These are phyloP conservation scores for Coix lacrymajobi DNA, from an alignment of 176 grass and related monocot genomes.

Conservation along the genomic window DNA sequence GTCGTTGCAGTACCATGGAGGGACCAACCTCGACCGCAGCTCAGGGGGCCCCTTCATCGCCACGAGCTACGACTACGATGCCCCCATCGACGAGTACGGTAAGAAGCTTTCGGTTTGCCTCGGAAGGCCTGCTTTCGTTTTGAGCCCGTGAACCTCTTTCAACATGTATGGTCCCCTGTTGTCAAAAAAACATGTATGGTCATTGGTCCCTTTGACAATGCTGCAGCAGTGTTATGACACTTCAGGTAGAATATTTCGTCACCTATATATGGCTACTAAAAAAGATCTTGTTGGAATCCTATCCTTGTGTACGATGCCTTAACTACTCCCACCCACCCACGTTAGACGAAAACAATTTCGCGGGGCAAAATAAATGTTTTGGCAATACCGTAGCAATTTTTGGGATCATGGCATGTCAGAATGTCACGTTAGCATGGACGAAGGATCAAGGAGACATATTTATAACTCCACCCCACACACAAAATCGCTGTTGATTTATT, in stretches of 20 bases:
- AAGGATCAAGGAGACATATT: background rate
- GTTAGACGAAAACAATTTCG: background rate
- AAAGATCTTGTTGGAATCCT: background rate
- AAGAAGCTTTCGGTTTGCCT: background rate
- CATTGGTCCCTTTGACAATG: background rate
- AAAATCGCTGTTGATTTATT: background rate
- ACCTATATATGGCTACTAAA: background rate
- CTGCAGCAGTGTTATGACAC: background rate
- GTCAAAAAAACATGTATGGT: background rate
- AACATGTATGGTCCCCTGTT: background rate
- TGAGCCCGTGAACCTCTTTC: background rate
- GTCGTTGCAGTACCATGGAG: conserved; percentile 73
- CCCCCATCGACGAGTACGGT: conserved; percentile 98
- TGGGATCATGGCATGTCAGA: background rate
- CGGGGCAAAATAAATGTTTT: background rate
- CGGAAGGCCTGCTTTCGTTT: background rate
- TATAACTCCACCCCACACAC: background rate
- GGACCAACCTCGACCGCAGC: conserved; percentile 83
- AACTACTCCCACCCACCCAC: background rate
- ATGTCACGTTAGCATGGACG: background rate
- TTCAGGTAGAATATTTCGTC: background rate
- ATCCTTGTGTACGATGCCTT: background rate
- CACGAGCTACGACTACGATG: conserved; percentile 99
- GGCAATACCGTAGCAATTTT: background rate
- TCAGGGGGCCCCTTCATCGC: conserved; percentile 86